Base-by-base conservation (phyloP, 1,139 yeast species). In the Suhomyces taliae region DNA sequence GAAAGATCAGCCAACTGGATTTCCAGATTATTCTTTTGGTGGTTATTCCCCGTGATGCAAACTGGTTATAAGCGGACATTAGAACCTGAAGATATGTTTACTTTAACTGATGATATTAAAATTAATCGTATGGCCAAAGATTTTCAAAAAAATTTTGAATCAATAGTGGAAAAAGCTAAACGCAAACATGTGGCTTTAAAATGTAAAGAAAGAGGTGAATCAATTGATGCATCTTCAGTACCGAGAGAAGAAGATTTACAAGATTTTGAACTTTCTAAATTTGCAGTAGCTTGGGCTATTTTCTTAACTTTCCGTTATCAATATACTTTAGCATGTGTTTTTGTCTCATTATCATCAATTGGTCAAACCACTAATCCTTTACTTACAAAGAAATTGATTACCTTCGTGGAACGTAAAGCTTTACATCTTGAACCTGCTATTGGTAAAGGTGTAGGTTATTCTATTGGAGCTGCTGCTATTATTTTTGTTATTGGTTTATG, bases 11-110 rank as follows among this genome's bases (percentile, higher is more conserved):
- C 73, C n/a, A 74, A 74, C 51, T 39, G 66, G n/a, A 5, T 77
- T 7, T 69, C 73, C n/a, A 58, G 62, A 48, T 39, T 70, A 1
- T 76, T 78, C 56, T 79, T 79, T 62, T 71, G 79, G 76, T 78
- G 83, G 81, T 54, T 79, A 44, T 50, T 56, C 37, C 83, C 83
- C 1, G 57, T 79, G 19, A 62, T 79, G 71, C 57, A 55, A 24
- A 65, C 70, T n/a, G 84, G 84, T 0, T 79, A 79, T 56, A 74
- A 70, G 55, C 64, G 84, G 51, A 79, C 82, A 4, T 62, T 79
- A 46, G 68, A 67, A 39, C 73, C 77, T 1, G 68, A 69, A 27
- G 83, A 79, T 58, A 61, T 79, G 51, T 78, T 65, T 55, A 56
- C 52, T 31, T 56, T 79, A 39, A 64, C 72, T 10, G 73, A 75